These are phyloP conservation scores for Lichtheimia hyalospora DNA, from an alignment of 371 early-diverging fungal species.

Conservation along the genomic window DNA sequence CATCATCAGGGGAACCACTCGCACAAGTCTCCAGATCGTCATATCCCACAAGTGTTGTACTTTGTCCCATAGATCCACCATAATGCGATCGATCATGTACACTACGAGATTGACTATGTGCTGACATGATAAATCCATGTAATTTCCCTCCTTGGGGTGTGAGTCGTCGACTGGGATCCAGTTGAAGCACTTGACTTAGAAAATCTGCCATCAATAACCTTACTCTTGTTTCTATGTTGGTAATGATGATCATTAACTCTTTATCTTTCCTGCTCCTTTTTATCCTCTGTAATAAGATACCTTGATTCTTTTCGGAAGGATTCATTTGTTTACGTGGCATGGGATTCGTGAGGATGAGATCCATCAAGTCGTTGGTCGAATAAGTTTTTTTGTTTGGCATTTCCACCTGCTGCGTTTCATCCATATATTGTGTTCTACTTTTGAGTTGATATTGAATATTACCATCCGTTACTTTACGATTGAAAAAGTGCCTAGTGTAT, in stretches of 20 bases:
- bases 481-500: conserved; percentile 72
- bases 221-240: conserved; percentile 64
- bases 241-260: conserved; percentile 7
- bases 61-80: no score
- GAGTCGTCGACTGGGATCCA: conserved; percentile 89
- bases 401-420: conserved; percentile 68
- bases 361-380: conserved; percentile 69
- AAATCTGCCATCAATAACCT: conserved; percentile 77
- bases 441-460: conserved; percentile 69
- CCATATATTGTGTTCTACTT: conserved; percentile 73
- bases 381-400: conserved; percentile 90
- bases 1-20: no score
- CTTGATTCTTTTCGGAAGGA: conserved; percentile 40
- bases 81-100: background rate
- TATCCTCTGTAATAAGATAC: no score
- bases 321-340: conserved; percentile 63
- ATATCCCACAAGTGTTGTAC: no score
- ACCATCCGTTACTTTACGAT: conserved; percentile 20
- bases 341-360: conserved; percentile 84
- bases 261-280: no score
- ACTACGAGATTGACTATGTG: conserved; percentile 27
- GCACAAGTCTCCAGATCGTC: no score
- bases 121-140: conserved; percentile 84
- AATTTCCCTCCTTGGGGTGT: conserved; percentile 87
- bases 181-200: conserved; percentile 71